Evolutionary conservation across 306 rosid species (phyloP).

Genomic region (Psophocarpus tetragonolobus): DNA sequence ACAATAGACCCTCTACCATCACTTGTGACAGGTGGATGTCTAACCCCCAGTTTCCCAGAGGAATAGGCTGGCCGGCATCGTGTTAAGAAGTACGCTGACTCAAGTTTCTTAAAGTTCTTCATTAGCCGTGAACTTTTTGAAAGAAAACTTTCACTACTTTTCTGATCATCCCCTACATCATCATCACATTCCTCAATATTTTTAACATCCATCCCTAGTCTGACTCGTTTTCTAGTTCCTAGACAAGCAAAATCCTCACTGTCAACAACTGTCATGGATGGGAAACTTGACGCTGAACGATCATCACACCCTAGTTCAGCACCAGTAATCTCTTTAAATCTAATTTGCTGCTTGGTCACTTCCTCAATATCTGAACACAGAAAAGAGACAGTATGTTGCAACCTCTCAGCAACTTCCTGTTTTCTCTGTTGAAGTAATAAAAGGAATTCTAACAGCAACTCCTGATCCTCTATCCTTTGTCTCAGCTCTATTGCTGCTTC

Average conservation of each 20-base stretch:
- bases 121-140: conserved; percentile 71
- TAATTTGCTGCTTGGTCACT: conserved; percentile 68
- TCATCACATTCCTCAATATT: conserved; percentile 64
- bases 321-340: conserved; percentile 56
- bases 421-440: conserved; percentile 77
- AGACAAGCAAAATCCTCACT: conserved; percentile 57
- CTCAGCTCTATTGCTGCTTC: conserved; percentile 87
- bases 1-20: conserved; percentile 75
- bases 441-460: conserved; percentile 83
- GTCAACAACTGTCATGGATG: conserved; percentile 50
- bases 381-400: conserved; percentile 83
- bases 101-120: conserved; percentile 93
- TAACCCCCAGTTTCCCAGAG: conserved; percentile 46
- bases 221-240: conserved; percentile 81
- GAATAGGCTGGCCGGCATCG: conserved; percentile 66
- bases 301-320: conserved; percentile 53
- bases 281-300: conserved; percentile 61
- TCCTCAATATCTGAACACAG: conserved; percentile 81
- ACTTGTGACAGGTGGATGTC: conserved; percentile 60
- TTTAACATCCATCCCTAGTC: conserved; percentile 46
- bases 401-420: conserved; percentile 73
- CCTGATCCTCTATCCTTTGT: conserved; percentile 82
- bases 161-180: conserved; percentile 52
- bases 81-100: conserved; percentile 78
- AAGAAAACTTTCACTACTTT: conserved; percentile 50